Evolutionary conservation across 148 eudicot genomes (phyloP).

Genomic region (Polygonum maritimum): DNA sequence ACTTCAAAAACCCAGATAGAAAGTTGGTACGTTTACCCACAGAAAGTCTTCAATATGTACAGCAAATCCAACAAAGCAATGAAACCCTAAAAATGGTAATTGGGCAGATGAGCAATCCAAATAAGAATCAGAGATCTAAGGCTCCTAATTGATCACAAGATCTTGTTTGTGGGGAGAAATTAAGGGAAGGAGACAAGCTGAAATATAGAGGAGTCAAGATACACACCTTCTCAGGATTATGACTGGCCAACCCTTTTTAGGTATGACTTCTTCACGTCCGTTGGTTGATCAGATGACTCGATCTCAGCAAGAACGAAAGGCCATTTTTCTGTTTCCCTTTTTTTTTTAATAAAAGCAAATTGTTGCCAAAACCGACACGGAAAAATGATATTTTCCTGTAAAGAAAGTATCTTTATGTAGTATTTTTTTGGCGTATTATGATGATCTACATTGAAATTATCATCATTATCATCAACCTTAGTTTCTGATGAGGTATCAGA

Average conservation of each 20-base stretch:
- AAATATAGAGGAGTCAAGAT: background rate
- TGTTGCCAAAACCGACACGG: background rate
- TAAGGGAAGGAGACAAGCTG: background rate
- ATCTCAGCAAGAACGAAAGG: background rate
- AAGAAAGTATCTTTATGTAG: too few species aligned
- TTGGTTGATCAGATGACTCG: background rate
- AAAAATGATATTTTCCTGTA: background rate
- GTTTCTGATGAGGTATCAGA: too few species aligned
- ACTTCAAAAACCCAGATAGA: background rate
- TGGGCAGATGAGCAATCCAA: background rate
- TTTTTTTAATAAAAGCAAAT: background rate
- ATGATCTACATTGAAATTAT: too few species aligned
- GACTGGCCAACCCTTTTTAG: constrained; percentile 7
- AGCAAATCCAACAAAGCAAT: background rate
- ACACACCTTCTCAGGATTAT: constrained; percentile 2
- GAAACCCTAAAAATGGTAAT: constrained; percentile 5
- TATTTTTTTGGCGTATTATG: too few species aligned
- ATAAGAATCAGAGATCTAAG: background rate
- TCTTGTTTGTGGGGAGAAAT: background rate
- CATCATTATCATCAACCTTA: too few species aligned
- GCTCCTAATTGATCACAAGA: background rate
- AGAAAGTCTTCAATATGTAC: background rate
- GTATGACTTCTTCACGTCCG: constrained; percentile 3
- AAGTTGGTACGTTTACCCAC: background rate
- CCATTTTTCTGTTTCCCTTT: background rate